Evolutionary conservation across 345 rosid species (phyloP).

Genomic region (Eucalyptus leucophloia): DNA sequence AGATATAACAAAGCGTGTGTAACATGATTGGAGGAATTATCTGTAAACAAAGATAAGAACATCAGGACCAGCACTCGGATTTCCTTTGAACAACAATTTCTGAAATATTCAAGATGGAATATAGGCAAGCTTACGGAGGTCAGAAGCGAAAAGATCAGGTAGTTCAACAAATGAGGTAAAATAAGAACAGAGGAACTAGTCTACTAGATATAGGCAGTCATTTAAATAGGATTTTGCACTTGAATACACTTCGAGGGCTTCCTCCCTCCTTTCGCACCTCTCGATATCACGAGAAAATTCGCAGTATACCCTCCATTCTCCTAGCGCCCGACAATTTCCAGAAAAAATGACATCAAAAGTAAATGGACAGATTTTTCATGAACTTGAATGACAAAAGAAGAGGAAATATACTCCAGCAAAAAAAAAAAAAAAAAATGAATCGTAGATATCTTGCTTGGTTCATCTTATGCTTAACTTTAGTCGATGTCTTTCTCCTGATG

Average conservation of each 20-base stretch:
- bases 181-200: no score
- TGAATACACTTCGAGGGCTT: neutral
- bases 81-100: no score
- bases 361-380: neutral
- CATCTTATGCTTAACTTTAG: neutral
- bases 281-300: neutral
- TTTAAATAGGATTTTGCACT: no score
- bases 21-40: no score
- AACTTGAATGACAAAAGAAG: neutral
- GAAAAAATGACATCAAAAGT: neutral
- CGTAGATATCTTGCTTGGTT: neutral
- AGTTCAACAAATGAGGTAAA: no score
- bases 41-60: no score
- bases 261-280: neutral
- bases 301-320: neutral
- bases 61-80: no score
- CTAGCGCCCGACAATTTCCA: neutral
- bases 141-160: no score
- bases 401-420: neutral
- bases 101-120: no score
- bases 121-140: no score
- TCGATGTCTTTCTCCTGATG: fast-evolving
- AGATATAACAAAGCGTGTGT: no score
- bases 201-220: no score
- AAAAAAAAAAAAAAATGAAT: neutral